Evolutionary conservation across 1,139 yeast genomes (phyloP), one percentile per base, ranked within the genome.

Genomic region (Geotrichum siamense): DNA sequence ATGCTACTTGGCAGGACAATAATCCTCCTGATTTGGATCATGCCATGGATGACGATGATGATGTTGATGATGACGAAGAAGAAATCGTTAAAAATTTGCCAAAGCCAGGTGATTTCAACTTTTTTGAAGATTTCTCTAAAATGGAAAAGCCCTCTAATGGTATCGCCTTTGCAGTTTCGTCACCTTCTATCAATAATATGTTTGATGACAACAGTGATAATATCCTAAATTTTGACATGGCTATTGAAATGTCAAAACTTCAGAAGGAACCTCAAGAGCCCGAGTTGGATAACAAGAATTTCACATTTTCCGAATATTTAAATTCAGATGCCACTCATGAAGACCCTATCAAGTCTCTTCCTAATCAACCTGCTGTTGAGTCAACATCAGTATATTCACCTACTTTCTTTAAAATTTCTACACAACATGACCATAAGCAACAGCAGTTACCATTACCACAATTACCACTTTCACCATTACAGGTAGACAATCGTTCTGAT

Each of bases 11-110:
- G 22, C 23, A 16, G 36, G 26, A 27, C 8, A 35, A 27, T 30
- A 32, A 35, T 41, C 44, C 44, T 35, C 44, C 44, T 16, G 27
- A 27, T 2, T 32, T 26, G 9, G 39, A 27, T 3, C 39, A 34
- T 22, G 39, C 25, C 21, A 13, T 34, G 27, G 44, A 41, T 26
- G 44, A 41, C 25, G 44, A 28, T 19, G 42, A 39, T 25, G 43
- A 31, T 3, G 38, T 32, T 5, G 43, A 40, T 16, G 43, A 40
- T 6, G 44, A 31, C 13, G 42, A 39, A 9, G 37, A 39, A 25
- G 22, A 10, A 19, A 17, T 15, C 20, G 13, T 28, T 13, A 28
- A 16, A 28, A 16, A 16, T 16, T 12, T 38, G 27, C 17, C 35
- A 3, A 38, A 34, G 13, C 41, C 41, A 5, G 21, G 13, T 15